These are phyloP conservation scores for Gracilaria domingensis DNA, from an alignment of 23 red algal genomes.

Conservation along the genomic window DNA sequence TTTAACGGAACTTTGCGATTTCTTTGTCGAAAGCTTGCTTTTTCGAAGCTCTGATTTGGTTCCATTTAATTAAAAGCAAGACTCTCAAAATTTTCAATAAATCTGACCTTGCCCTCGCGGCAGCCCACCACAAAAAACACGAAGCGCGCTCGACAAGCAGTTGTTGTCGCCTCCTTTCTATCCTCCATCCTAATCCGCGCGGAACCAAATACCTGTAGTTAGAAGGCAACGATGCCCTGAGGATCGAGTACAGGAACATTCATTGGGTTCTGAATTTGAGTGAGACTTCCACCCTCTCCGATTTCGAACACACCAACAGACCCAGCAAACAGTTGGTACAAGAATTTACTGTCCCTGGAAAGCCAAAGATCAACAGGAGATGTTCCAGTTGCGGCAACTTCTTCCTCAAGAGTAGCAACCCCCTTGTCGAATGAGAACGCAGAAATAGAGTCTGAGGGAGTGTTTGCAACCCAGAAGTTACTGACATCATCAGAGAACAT, in stretches of 20 bases:
- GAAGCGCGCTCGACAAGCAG: too few species aligned
- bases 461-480: conserved; percentile 14
- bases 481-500: conserved; percentile 3
- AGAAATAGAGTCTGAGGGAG: background rate
- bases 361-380: conserved; percentile 10
- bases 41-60: too few species aligned
- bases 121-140: too few species aligned
- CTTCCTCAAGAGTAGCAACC: background rate
- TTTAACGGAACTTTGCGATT: too few species aligned
- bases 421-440: conserved; percentile 23
- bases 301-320: conserved; percentile 7
- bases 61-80: too few species aligned
- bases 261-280: conserved; percentile 21
- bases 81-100: too few species aligned
- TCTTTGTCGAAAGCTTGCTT: too few species aligned
- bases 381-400: background rate
- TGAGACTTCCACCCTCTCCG: conserved; percentile 4
- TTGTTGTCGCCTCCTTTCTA: too few species aligned
- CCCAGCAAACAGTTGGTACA: conserved; percentile 21
- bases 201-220: too few species aligned
- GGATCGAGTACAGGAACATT: conserved; percentile 4
- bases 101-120: too few species aligned
- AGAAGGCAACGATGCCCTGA: conserved; percentile 19
- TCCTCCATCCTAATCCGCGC: too few species aligned
- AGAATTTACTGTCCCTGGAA: background rate